Conservation (phyloP, 805 yeast species). For the Kazachstania kunashirensis region DNA sequence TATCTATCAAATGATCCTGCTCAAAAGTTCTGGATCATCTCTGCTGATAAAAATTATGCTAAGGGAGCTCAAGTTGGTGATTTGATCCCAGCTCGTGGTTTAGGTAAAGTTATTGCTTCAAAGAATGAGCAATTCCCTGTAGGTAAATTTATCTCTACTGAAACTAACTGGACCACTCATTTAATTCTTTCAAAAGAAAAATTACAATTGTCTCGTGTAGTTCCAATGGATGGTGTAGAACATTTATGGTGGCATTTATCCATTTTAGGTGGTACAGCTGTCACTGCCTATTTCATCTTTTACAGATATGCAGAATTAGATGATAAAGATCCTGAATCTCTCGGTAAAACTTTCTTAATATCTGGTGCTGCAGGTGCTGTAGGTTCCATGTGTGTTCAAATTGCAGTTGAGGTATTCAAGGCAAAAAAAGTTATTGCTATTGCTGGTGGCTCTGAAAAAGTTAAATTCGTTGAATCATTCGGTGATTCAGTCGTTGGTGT, state of each 20-base stretch:
- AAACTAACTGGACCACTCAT: conserved; percentile 42
- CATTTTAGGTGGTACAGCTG: conserved; percentile 45
- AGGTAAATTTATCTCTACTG: conserved; percentile 38
- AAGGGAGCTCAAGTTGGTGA: conserved; percentile 31
- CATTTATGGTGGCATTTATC: conserved; percentile 39
- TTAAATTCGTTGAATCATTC: conserved; percentile 42
- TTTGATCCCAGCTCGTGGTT: conserved; percentile 41
- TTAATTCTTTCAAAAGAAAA: conserved; percentile 24
- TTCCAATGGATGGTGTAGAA: conserved; percentile 15
- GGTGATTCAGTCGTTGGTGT: conserved; percentile 44
- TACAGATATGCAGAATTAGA: conserved; percentile 39
- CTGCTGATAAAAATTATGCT: conserved; percentile 25
- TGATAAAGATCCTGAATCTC: conserved; percentile 29
- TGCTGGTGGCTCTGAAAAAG: conserved; percentile 51
- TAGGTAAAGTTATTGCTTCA: conserved; percentile 42
- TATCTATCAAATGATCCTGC: conserved; percentile 54
- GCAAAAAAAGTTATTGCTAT: conserved; percentile 51
- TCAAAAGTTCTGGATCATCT: conserved; percentile 46
- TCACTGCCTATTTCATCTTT: conserved; percentile 54
- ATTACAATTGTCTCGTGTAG: not conserved
- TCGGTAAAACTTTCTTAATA: conserved; percentile 40
- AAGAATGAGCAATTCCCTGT: conserved; percentile 32
- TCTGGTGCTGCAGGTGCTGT: conserved; percentile 72
- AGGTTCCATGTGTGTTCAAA: conserved; percentile 50
- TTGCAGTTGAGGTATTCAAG: conserved; percentile 43